phyloP scores from a whole-genome alignment of 129 eudicot species.

The Ambrosia artemisiifolia region DNA sequence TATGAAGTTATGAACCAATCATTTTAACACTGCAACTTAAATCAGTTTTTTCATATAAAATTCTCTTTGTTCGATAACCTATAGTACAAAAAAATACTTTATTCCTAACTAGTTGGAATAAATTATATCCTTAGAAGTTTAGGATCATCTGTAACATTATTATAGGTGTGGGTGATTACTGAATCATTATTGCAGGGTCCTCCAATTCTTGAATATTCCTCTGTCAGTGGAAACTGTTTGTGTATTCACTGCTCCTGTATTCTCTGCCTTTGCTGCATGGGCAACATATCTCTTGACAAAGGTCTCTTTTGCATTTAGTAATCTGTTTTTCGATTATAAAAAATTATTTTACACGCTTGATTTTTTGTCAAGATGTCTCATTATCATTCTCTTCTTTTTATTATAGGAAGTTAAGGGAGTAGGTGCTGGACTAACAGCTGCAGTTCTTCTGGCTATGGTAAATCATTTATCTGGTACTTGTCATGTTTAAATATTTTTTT shows the following conservation, averaged over 20 bases:
- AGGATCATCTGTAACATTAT: background rate
- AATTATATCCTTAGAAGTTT: background rate
- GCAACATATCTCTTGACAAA: slow-evolving; percentile 84
- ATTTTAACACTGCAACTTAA: background rate
- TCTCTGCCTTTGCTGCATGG: slow-evolving; percentile 98
- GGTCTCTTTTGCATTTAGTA: slow-evolving; percentile 43
- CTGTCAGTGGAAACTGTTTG: slow-evolving; percentile 97
- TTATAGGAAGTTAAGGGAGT: slow-evolving; percentile 88
- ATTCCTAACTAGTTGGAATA: background rate
- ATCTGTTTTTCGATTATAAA: background rate
- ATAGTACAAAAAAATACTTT: background rate
- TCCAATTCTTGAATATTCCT: slow-evolving; percentile 85
- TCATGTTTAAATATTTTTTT: background rate
- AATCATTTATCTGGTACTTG: slow-evolving; percentile 26
- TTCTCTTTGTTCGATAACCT: background rate
- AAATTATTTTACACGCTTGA: background rate
- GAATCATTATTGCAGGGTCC: slow-evolving; percentile 25
- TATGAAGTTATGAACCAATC: background rate
- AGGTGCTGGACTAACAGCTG: slow-evolving; percentile 96
- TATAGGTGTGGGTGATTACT: background rate
- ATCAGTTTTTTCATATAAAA: background rate
- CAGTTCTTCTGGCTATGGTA: slow-evolving; percentile 93
- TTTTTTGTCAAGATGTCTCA: background rate
- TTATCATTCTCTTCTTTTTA: slow-evolving; percentile 8
- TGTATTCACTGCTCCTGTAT: slow-evolving; percentile 94